A percentile compares a stretch with the other conserved stretches of the same genome.
Evolutionary conservation across 2,329 filamentous ascomycete genomes (phyloP).

Genomic region (Phyllosticta paracitricarpa): DNA sequence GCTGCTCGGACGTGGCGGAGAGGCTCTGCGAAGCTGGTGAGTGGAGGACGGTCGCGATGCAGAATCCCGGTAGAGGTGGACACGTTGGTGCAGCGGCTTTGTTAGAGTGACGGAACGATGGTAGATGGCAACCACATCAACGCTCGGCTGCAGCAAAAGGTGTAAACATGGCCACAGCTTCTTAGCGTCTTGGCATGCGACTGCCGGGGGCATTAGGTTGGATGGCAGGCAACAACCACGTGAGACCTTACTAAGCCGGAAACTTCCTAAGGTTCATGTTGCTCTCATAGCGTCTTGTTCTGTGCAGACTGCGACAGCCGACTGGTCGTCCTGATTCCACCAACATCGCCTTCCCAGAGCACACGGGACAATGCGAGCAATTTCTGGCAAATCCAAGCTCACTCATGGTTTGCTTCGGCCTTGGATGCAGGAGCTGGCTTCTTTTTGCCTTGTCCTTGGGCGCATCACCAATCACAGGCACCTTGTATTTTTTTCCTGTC

Average conservation of each 20-base stretch:
- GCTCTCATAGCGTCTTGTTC: no score
- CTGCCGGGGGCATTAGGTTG: no score
- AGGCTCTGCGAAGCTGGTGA: neutral
- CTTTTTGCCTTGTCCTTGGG: neutral
- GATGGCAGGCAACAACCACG: neutral
- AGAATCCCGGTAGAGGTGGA: neutral
- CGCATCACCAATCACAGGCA: neutral
- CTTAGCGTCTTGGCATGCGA: neutral
- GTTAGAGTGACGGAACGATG: neutral
- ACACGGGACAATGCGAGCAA: neutral
- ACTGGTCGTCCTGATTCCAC: neutral
- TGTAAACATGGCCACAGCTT: constrained; percentile 10
- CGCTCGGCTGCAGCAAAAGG: neutral
- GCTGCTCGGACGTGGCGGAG: neutral
- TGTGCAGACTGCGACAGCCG: neutral
- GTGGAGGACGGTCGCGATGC: neutral
- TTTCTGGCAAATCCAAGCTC: neutral
- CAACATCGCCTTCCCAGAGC: neutral
- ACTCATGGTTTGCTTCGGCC: no score
- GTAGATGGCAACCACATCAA: neutral
- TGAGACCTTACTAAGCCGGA: neutral
- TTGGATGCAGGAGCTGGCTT: neutral
- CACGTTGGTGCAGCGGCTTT: neutral
- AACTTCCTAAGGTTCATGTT: neutral
- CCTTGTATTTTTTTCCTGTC: neutral